Evolutionary conservation across 148 eudicot species (phyloP).

Genomic region (Fagopyrum esculentum): DNA sequence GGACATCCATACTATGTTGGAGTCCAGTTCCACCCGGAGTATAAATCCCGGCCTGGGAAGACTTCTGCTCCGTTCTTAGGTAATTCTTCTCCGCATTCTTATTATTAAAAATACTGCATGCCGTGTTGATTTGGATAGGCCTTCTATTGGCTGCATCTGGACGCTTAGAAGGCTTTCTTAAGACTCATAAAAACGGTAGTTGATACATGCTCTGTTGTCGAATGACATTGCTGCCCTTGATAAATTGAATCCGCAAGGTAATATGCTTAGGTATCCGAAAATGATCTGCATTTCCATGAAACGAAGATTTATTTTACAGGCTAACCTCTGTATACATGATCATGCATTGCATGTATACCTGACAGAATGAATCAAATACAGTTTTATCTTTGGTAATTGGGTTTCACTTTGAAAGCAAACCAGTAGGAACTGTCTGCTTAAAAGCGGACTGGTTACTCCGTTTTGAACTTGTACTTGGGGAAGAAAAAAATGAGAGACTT

Average conservation of each 20-base stretch:
- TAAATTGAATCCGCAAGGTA: neutral
- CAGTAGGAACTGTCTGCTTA: too few species aligned
- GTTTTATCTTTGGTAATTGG: neutral
- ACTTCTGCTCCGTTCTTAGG: constrained; percentile 91
- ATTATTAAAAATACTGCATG: neutral
- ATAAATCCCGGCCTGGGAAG: constrained; percentile 90
- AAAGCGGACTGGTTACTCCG: too few species aligned
- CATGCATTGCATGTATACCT: neutral
- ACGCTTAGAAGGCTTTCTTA: constrained; percentile 40
- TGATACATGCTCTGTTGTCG: neutral
- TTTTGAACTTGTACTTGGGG: too few species aligned
- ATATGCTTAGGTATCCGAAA: neutral
- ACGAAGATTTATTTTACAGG: too few species aligned
- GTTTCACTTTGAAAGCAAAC: too few species aligned
- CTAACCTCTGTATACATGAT: neutral
- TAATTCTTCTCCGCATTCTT: constrained; percentile 18
- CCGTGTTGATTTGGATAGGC: constrained; percentile 21
- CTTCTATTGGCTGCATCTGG: constrained; percentile 85
- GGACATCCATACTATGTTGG: constrained; percentile 86
- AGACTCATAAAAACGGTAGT: constrained; percentile 58
- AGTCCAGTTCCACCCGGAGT: constrained; percentile 98
- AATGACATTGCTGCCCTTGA: neutral
- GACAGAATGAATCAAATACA: neutral
- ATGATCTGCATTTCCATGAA: neutral
- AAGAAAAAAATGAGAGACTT: too few species aligned